Conservation (phyloP, 306 rosid species). For the Calophaca sinica region DNA sequence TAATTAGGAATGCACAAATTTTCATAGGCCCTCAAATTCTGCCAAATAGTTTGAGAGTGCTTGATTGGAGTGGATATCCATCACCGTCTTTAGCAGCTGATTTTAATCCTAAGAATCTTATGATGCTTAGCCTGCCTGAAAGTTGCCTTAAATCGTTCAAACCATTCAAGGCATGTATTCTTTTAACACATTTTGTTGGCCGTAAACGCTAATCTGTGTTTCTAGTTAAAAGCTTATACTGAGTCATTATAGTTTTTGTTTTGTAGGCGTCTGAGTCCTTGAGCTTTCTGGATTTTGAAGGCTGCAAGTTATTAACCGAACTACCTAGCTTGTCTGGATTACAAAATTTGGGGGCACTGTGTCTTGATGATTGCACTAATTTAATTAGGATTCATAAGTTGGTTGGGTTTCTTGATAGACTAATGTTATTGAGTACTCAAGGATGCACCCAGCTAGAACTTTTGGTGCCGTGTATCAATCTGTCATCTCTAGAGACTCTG, state of each 20-base stretch:
- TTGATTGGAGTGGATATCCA: slow-evolving; percentile 26
- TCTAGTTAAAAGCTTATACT: neutral
- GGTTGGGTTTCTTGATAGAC: slow-evolving; percentile 30
- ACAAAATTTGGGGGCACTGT: slow-evolving; percentile 20
- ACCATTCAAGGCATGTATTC: neutral
- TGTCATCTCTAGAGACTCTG: slow-evolving; percentile 38
- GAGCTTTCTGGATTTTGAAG: slow-evolving; percentile 22
- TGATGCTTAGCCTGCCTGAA: neutral
- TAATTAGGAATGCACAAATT: neutral
- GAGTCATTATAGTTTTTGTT: neutral
- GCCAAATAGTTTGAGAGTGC: slow-evolving; percentile 35
- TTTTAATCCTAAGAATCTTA: slow-evolving; percentile 33
- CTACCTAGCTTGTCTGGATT: slow-evolving; percentile 11
- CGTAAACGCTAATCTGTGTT: neutral
- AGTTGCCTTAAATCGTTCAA: neutral
- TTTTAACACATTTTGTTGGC: neutral
- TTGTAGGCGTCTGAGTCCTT: neutral
- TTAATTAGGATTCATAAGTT: slow-evolving; percentile 4
- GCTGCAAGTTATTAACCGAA: slow-evolving; percentile 5
- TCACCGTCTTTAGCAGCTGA: slow-evolving; percentile 33
- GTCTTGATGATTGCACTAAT: slow-evolving; percentile 22
- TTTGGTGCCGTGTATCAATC: neutral
- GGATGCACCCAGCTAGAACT: slow-evolving; percentile 13
- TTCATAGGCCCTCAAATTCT: slow-evolving; percentile 17
- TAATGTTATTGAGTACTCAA: slow-evolving; percentile 29